Evolutionary conservation across 202 grass and related monocot species (phyloP), one percentile per base, ranked within the genome.

Genomic region (Cymbopogon flexuosus): DNA sequence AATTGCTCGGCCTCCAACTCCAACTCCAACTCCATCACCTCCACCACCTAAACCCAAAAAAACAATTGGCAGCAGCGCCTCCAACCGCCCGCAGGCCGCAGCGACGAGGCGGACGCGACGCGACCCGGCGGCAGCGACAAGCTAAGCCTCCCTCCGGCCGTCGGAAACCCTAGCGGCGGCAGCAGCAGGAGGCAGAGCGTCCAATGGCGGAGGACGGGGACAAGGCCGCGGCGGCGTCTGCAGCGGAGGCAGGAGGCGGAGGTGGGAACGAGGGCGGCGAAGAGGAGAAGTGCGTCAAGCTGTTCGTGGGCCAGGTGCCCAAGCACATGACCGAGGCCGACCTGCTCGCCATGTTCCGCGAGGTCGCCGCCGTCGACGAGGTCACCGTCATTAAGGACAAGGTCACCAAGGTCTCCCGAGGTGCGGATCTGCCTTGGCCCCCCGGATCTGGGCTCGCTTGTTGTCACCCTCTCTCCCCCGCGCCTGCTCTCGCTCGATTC

Each of bases 351-450:
- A 57, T 99, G 84, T 99, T 99, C 84, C 84, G 88, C 83, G 90
- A 99, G 73, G 92, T 99, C 16, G 85, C 96, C 34, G 62, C 83
- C 84, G 96, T 99, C 40, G 92, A 96, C 80, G 96, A 99, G 92
- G 92, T 96, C 87, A 99, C 89, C 85, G 86, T 99, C 89, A 99
- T 99, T 75, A 92, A 89, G 85, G 96, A 99, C 90, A 99, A 99
- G 90, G 85, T 79, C 43, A 99, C 96, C 77, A 99, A 90, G 79
- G 85, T 86, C 37, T 99, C 96, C 60, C 83, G 96, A 99, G 96
- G 96, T 99, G 65, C 62, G 77, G 49, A 49, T 89, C 78, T 69
- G 69, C 19, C 34, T 33, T 1, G 0, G 27, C 27, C 2, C 8
- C 19, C 51, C 70, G 84, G 72, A 68, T 89, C 87, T 84, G 73